Conservation (phyloP, 768 basidiomycete species). For the Lentinula edodes region DNA sequence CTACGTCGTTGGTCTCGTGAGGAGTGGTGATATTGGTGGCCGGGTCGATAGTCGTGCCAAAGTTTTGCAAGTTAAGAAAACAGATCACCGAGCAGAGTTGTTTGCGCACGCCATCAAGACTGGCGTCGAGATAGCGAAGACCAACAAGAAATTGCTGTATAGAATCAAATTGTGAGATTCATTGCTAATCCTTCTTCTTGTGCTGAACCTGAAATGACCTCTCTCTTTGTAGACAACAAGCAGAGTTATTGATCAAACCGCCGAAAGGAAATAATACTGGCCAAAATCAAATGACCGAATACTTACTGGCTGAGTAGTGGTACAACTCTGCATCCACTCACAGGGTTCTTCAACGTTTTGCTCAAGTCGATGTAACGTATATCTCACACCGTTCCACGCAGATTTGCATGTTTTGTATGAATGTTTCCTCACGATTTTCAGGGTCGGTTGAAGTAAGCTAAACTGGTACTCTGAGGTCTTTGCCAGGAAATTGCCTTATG, state of each 20-base stretch:
- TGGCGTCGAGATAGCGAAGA: conserved; percentile 63
- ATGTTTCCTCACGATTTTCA: neutral
- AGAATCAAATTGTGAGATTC: conserved; percentile 74
- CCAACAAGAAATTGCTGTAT: conserved; percentile 74
- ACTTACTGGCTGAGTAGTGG: neutral
- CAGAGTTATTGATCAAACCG: conserved; percentile 67
- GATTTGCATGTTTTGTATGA: neutral
- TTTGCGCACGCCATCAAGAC: conserved; percentile 72
- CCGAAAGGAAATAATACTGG: conserved; percentile 31
- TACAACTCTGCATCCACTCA: neutral
- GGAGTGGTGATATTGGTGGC: conserved; percentile 70
- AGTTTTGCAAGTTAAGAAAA: conserved; percentile 77
- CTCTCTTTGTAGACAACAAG: conserved; percentile 56
- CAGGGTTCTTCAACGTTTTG: too few species aligned
- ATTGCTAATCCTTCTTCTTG: conserved; percentile 9
- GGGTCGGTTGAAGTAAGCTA: too few species aligned
- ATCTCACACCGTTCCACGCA: neutral
- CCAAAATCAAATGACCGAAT: neutral
- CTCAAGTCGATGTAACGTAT: too few species aligned
- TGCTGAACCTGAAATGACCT: neutral
- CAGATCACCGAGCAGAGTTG: conserved; percentile 71
- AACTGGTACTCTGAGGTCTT: too few species aligned
- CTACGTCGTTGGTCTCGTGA: conserved; percentile 75
- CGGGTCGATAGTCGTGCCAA: conserved; percentile 89
- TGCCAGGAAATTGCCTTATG: too few species aligned